Evolutionary conservation across 768 basidiomycete genomes (phyloP).

Genomic region (Phlegmacium glaucopus): DNA sequence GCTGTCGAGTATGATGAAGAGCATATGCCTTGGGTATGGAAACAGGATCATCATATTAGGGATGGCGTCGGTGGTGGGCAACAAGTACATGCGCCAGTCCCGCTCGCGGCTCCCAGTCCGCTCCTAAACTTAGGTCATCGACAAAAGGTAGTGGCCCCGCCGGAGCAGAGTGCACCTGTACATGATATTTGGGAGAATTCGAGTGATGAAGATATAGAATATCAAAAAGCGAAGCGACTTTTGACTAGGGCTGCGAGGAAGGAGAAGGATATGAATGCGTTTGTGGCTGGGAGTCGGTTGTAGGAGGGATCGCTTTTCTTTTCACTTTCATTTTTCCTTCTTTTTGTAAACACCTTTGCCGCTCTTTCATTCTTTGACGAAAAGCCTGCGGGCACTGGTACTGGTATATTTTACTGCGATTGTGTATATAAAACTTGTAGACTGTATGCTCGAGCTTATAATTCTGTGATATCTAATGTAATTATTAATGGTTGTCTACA

Average conservation of each 20-base stretch:
- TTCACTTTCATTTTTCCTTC: slow-evolving; percentile 5
- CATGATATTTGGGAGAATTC: slow-evolving; percentile 61
- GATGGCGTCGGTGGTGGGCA: no score
- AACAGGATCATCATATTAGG: background rate
- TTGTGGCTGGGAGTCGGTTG: slow-evolving; percentile 11
- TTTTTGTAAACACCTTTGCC: no score
- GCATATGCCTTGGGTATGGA: slow-evolving; percentile 19
- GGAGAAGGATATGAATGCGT: slow-evolving; percentile 24
- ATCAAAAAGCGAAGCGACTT: slow-evolving; percentile 52
- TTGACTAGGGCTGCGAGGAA: slow-evolving; percentile 45
- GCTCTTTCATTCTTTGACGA: no score
- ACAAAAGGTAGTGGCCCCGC: background rate
- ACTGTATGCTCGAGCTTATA: no score
- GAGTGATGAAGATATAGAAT: slow-evolving; percentile 71
- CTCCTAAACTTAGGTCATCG: background rate
- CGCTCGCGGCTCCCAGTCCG: slow-evolving; percentile 1
- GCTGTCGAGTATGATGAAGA: slow-evolving; percentile 52
- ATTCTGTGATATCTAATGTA: no score
- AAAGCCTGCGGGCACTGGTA: no score
- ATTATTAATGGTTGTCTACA: no score
- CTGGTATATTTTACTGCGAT: no score
- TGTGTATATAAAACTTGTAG: no score
- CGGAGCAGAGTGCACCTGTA: background rate
- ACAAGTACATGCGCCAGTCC: slow-evolving; percentile 6
- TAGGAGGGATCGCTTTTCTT: background rate